These are phyloP conservation scores for Xylariaceae sp. DNA, from an alignment of 2,329 filamentous ascomycete genomes.

Conservation along the genomic window DNA sequence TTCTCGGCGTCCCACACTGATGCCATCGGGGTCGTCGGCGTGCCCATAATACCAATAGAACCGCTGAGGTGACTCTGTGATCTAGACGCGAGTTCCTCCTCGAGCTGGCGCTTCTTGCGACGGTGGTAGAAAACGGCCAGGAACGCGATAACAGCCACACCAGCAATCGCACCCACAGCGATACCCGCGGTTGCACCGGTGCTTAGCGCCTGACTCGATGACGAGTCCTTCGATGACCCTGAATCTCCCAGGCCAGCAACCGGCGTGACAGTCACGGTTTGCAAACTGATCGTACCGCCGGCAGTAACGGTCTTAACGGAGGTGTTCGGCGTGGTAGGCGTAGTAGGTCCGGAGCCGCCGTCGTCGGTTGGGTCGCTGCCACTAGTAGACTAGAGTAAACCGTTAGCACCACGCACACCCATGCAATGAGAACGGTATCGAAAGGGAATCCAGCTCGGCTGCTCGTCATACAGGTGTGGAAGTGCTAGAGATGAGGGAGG, in stretches of 20 bases:
- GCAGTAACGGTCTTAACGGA: constrained; percentile 51
- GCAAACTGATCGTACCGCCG: constrained; percentile 42
- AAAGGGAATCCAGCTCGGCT: constrained; percentile 22
- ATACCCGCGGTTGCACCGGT: constrained; percentile 27
- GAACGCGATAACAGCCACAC: constrained; percentile 23
- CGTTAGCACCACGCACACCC: constrained; percentile 1
- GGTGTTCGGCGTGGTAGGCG: constrained; percentile 31
- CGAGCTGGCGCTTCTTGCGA: constrained; percentile 39
- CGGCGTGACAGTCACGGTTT: constrained; percentile 51
- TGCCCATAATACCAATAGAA: constrained; percentile 45
- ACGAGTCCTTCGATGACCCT: constrained; percentile 5
- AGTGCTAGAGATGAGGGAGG: constrained; percentile 10
- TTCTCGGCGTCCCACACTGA: constrained; percentile 36
- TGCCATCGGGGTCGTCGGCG: constrained; percentile 42
- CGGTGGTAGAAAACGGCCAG: constrained; percentile 40
- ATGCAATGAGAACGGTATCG: background rate
- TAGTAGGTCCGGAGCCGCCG: background rate
- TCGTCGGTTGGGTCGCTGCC: constrained; percentile 18
- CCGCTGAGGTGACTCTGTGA: constrained; percentile 46
- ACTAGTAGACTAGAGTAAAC: constrained; percentile 8
- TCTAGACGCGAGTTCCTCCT: constrained; percentile 40
- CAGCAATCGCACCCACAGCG: constrained; percentile 30
- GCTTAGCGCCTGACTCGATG: constrained; percentile 21
- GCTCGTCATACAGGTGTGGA: constrained; percentile 28
- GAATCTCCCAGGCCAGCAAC: constrained; percentile 25